Conservation (phyloP, 345 rosid genomes). For the Firmiana major region DNA sequence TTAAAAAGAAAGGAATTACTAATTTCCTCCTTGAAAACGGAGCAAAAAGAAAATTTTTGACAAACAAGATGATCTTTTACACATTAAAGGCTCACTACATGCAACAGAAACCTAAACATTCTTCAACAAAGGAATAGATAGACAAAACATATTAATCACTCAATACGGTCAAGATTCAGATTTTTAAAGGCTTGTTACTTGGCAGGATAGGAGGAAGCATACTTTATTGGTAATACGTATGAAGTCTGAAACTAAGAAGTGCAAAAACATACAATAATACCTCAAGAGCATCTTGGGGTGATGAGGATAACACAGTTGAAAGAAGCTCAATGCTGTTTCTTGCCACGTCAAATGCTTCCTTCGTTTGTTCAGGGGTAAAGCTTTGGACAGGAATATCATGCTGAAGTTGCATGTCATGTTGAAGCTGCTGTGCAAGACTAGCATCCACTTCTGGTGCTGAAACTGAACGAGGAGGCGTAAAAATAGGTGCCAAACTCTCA, state of each 20-base stretch:
- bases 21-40: not conserved
- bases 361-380: conserved; percentile 76
- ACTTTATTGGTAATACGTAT: not conserved
- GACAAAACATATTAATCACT: not conserved
- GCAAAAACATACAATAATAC: conserved; percentile 34
- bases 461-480: conserved; percentile 82
- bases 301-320: conserved; percentile 68
- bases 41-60: not conserved
- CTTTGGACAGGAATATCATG: conserved; percentile 51
- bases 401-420: conserved; percentile 34
- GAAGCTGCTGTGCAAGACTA: conserved; percentile 43
- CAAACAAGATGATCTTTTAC: not conserved
- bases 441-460: conserved; percentile 54
- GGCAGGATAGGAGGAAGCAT: not conserved
- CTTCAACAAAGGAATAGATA: not conserved
- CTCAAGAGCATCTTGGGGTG: conserved; percentile 72
- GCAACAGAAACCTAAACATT: not conserved
- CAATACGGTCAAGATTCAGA: not conserved
- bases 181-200: not conserved
- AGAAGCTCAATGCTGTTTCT: conserved; percentile 90
- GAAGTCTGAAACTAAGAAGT: conserved; percentile 2
- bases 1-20: not conserved
- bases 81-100: not conserved
- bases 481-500: conserved; percentile 94
- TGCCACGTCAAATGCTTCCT: conserved; percentile 91